phyloP scores from a whole-genome alignment of 2,329 filamentous ascomycete species.

The Aspergillus neotritici region DNA sequence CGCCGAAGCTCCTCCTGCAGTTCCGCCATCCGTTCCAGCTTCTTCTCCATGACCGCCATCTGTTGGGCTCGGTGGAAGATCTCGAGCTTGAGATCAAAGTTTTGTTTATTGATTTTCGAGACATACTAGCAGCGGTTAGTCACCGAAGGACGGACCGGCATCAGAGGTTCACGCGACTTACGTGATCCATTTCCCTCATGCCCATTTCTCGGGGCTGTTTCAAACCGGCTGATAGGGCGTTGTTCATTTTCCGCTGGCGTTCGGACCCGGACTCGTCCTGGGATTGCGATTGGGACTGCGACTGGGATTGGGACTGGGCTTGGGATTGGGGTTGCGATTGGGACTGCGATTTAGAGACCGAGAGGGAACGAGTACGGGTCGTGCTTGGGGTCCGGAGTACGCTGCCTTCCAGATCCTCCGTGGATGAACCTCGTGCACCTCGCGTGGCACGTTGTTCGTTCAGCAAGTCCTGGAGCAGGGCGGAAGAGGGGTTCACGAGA shows the following conservation, averaged over 20 bases:
- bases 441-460: slow-evolving; percentile 39
- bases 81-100: slow-evolving; percentile 41
- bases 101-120: slow-evolving; percentile 40
- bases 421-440: slow-evolving; percentile 21
- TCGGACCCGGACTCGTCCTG: slow-evolving; percentile 33
- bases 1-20: slow-evolving; percentile 33
- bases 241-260: slow-evolving; percentile 29
- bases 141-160: neutral
- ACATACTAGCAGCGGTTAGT: slow-evolving; percentile 32
- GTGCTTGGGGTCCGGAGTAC: slow-evolving; percentile 21
- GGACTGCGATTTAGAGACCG: slow-evolving; percentile 2
- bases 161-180: slow-evolving; percentile 15
- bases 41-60: slow-evolving; percentile 31
- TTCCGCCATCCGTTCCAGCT: slow-evolving; percentile 33
- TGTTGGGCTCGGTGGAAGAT: slow-evolving; percentile 38
- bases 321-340: slow-evolving; percentile 13
- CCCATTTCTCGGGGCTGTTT: slow-evolving; percentile 38
- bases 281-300: slow-evolving; percentile 16
- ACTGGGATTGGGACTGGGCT: slow-evolving; percentile 8
- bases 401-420: slow-evolving; percentile 21
- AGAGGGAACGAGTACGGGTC: no score
- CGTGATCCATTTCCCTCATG: slow-evolving; percentile 40
- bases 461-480: slow-evolving; percentile 36
- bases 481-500: slow-evolving; percentile 36
- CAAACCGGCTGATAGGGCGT: slow-evolving; percentile 24